Evolutionary conservation across 164 flowering plant species (phyloP).

Genomic region (Akebia trifoliata): DNA sequence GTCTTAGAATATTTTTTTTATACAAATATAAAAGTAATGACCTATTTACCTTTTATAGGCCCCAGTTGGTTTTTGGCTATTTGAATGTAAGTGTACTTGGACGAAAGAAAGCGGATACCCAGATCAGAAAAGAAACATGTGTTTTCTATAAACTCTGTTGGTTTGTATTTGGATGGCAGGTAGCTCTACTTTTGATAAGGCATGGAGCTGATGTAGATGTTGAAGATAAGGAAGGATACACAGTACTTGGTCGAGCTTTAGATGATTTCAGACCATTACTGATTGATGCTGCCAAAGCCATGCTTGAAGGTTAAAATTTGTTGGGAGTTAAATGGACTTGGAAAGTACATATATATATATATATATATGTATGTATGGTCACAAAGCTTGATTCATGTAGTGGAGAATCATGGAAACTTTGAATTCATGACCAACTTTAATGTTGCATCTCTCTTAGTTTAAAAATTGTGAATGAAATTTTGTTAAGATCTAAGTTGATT

Average conservation of each 20-base stretch:
- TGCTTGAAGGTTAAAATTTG: slow-evolving; percentile 56
- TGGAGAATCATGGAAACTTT: background rate
- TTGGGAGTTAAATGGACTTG: background rate
- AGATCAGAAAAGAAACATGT: background rate
- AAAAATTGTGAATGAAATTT: no score
- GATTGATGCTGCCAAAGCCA: slow-evolving; percentile 87
- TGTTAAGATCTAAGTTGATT: no score
- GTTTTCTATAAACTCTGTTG: background rate
- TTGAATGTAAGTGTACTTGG: no score
- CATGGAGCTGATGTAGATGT: slow-evolving; percentile 94
- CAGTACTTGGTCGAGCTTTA: slow-evolving; percentile 81
- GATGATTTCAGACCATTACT: slow-evolving; percentile 51
- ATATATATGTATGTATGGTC: background rate
- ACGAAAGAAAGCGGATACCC: no score
- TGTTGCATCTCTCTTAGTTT: no score
- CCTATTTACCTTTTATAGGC: no score
- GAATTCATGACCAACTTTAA: no score
- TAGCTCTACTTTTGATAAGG: slow-evolving; percentile 74
- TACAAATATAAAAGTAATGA: no score
- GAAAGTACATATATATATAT: background rate
- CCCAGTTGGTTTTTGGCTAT: no score
- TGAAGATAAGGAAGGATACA: slow-evolving; percentile 91
- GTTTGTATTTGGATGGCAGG: slow-evolving; percentile 38
- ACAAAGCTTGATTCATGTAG: background rate
- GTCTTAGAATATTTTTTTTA: no score